Base-by-base conservation (phyloP, 805 yeast species). In the Candida palmyrensis region DNA sequence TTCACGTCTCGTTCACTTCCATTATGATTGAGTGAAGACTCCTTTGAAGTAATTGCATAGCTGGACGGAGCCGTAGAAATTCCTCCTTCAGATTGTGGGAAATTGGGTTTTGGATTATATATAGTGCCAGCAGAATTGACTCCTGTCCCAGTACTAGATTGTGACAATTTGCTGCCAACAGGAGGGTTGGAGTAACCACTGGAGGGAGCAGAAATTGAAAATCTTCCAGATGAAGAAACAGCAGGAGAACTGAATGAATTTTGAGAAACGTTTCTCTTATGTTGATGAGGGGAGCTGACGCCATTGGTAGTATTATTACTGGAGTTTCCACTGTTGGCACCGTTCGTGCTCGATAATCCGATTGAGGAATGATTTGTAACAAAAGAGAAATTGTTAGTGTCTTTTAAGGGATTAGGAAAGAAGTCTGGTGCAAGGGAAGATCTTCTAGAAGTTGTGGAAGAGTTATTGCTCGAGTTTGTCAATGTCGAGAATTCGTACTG, bases 351-450 rank as follows among this genome's bases (percentile, higher is more conserved):
- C 17, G 14, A n/a, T n/a, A n/a, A n/a, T n/a, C n/a, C n/a, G n/a
- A n/a, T 28, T 14, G 19, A 14, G 22, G 23, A 15, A 25, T 25
- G 12, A 11, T 16, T 25, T 25, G 27, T 13, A 11, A 25, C 14
- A n/a, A 16, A 25, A 25, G 12, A 16, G 12, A 25, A 16, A 20
- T 20, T 20, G 16, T 29, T 29, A 19, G 25, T 18, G 11, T 48
- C 54, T 32, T 51, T 52, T 30, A 56, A 41, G 7, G 67, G 66
- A 39, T 58, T 63, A 5, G 71, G 69, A 50, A 64, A 66, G 32
- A 62, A 49, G 37, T 68, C 73, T 6, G 63, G 70, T 3, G 68
- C 70, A 29, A 64, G 43, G 3, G 69, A 61, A 6, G 71, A 62
- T 33, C 71, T 57, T 43, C 73, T 53, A 33, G 66, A 58, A 26